Base-by-base conservation (phyloP, 352 stramenopile genomes). In the Halophytophthora polymorphica region DNA sequence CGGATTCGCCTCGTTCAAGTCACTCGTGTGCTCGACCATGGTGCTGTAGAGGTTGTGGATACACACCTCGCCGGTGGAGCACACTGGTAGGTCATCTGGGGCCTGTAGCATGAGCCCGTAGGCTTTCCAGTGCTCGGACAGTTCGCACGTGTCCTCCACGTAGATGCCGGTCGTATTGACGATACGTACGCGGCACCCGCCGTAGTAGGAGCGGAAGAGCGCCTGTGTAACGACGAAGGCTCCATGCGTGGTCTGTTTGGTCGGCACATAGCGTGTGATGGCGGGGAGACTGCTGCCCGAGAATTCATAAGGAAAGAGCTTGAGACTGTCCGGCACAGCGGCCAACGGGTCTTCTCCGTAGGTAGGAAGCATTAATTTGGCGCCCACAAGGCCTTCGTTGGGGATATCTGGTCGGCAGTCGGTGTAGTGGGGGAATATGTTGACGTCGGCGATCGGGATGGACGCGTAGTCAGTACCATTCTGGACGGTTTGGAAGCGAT, bases 101-200 rank as follows among this genome's bases (percentile, higher is more conserved):
- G 46, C 7, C 28, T 66, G 51, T 4, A 66, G 21, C 14, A 40
- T 66, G 17, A 66, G 33, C 0, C 51, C 52, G 29, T 66, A 66
- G 11, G 46, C 41, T 15, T 33, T 22, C 58, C 58, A 66, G 29
- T 66, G 58, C 31, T 56, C 28, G 18, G 56, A 23, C 0, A 66
- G n/a, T 5, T 18, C 57, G 22, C 58, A 66, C 5, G 52, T 53
- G 14, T 61, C 52, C 21, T 66, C 58, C 17, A 66, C 52, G 42
- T 58, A 66, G 34, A 66, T 35, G 5, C 58, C 52, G 4, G 58
- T 66, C 19, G 58, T 61, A 40, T 66, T 61, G 34, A 61, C 52
- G 1, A 49, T 45, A 6, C 58, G 46, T 14, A 67, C 58, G 6
- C 58, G 58, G 22, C 58, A 67, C 6, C 52, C 58, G 29, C 33